A percentile compares a stretch with the other conserved stretches of the same genome.
Conservation (phyloP, 78 protist species). For the Dictyostelium firmibasis region DNA sequence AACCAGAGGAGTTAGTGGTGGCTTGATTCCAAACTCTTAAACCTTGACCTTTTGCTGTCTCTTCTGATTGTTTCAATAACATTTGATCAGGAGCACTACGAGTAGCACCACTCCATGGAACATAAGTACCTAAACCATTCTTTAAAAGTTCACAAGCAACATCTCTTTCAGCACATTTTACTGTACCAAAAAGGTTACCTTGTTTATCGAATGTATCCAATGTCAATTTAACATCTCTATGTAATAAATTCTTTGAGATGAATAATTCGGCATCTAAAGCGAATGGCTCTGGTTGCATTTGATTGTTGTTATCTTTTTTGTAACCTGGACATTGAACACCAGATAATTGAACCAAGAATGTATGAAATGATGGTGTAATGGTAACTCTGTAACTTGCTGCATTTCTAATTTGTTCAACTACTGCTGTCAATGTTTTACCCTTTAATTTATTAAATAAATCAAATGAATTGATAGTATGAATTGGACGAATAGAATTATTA, state of each 20-base stretch:
- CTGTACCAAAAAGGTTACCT: constrained; percentile 54
- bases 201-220: constrained; percentile 77
- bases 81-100: constrained; percentile 59
- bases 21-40: constrained; percentile 46
- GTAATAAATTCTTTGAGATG: constrained; percentile 24
- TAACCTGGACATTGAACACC: constrained; percentile 73
- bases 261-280: constrained; percentile 46
- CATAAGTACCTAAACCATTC: constrained; percentile 71
- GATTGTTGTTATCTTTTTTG: constrained; percentile 11
- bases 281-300: constrained; percentile 60
- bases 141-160: constrained; percentile 54
- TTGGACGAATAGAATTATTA: constrained; percentile 34
- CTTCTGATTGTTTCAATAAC: constrained; percentile 58
- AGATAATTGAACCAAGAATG: constrained; percentile 27
- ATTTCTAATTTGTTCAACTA: constrained; percentile 70
- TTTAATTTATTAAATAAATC: constrained; percentile 51
- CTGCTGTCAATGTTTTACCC: constrained; percentile 36
- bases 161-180: constrained; percentile 52
- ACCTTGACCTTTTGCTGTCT: constrained; percentile 36
- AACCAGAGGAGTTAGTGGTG: not conserved
- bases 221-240: constrained; percentile 64
- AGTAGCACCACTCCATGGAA: constrained; percentile 69
- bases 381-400: constrained; percentile 20
- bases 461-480: not conserved
- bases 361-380: constrained; percentile 56